Evolutionary conservation across 257 asterid genomes (phyloP).

Genomic region (Capsicum chinense): DNA sequence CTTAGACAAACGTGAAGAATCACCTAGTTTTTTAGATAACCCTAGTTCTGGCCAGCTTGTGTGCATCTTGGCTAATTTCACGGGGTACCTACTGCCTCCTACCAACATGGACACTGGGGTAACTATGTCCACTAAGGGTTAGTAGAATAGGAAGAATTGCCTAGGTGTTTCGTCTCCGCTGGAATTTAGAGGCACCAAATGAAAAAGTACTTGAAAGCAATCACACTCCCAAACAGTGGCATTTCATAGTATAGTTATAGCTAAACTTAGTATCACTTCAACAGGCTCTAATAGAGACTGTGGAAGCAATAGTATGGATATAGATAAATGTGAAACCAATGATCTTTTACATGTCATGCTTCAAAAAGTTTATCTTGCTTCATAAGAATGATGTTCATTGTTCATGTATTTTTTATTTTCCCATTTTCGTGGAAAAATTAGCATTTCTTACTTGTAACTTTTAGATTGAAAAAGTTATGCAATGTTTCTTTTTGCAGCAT

Average conservation of each 20-base stretch:
- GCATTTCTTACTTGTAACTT: neutral
- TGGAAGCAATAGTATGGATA: neutral
- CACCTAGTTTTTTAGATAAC: neutral
- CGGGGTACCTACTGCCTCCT: too few relatives aligned
- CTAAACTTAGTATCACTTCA: neutral
- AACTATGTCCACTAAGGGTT: too few relatives aligned
- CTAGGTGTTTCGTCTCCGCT: too few relatives aligned
- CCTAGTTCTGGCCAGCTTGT: too few relatives aligned
- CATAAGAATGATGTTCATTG: neutral
- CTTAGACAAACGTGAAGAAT: too few relatives aligned
- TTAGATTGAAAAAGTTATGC: neutral
- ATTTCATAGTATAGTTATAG: neutral
- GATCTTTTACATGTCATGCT: neutral
- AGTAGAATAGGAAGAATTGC: too few relatives aligned
- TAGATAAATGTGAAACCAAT: neutral
- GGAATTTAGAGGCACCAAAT: too few relatives aligned
- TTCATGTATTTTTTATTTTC: neutral
- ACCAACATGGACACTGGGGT: too few relatives aligned
- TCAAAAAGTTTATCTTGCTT: neutral
- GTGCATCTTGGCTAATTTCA: too few relatives aligned
- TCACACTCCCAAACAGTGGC: neutral
- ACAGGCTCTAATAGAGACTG: neutral
- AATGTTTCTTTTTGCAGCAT: slow-evolving; percentile 55
- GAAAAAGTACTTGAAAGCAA: too few relatives aligned
- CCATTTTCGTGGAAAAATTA: neutral